Evolutionary conservation across 257 asterid genomes (phyloP), one percentile per base, ranked within the genome.

Genomic region (Lycium barbarum): DNA sequence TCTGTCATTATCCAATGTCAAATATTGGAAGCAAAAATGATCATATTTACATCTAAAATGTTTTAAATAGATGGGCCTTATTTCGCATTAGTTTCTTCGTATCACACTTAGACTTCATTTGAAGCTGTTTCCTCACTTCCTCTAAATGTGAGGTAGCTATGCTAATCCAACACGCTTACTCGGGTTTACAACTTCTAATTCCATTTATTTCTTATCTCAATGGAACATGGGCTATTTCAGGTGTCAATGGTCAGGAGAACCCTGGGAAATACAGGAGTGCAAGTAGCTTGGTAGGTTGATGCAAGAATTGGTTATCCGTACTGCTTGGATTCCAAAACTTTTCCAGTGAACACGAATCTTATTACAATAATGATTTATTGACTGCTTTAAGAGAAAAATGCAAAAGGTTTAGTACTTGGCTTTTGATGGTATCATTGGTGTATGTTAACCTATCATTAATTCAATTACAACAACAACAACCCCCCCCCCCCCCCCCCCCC

Each of bases 221-320:
- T 33, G 65, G 81, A n/a, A 83, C 84, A 81, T 67, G 80, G 80
- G 70, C 68, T 62, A 67, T 84, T 87, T 84, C 93, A 95, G 99
- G 99, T 94, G 83, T 95, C 99, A 26, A 95, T 95, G 98, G 93
- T 94, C 88, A 89, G 49, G 97, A 93, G 97, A 92, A 94, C 98
- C 76, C 94, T 95, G 47, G 99, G 99, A 86, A 91, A 81, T 76
- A 81, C 90, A 57, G 99, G 99, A 79, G 97, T 95, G 85, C 99
- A 94, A 88, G 88, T 95, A 80, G 92, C 94, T 85, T 92, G 99
- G 99, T 95, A 91, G 20, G 87, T 84, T 86, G 26, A 40, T 51
- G 63, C 82, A 51, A 76, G 53, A 74, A 74, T 4, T 49, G 80
- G 81, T 74, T 74, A 47, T 45, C 61, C 40, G 47, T 73, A 74